Percentiles rank a stretch among this genome's conserved stretches.
Conservation (phyloP, 106 monocot species). For the Dactylorhiza incarnata region DNA sequence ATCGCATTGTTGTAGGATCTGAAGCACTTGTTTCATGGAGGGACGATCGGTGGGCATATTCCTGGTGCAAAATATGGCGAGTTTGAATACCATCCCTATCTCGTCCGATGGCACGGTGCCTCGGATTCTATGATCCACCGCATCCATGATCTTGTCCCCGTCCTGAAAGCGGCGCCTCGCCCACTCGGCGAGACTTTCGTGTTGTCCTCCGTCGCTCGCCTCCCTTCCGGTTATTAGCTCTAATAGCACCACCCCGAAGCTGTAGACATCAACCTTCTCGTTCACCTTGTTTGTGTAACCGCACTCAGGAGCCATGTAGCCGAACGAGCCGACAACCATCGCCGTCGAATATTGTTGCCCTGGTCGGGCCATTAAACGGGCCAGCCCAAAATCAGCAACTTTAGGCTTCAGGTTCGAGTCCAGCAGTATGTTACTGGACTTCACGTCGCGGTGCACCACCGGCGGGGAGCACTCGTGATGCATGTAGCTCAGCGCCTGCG, state of each 20-base stretch:
- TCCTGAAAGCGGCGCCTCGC: constrained; percentile 49
- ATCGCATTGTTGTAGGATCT: constrained; percentile 47
- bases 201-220: constrained; percentile 33
- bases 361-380: constrained; percentile 31
- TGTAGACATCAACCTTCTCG: constrained; percentile 74
- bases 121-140: constrained; percentile 22
- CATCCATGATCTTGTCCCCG: constrained; percentile 25
- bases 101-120: constrained; percentile 31
- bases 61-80: constrained; percentile 62
- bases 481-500: constrained; percentile 70
- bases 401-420: constrained; percentile 48
- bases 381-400: constrained; percentile 84
- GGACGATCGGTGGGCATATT: constrained; percentile 50
- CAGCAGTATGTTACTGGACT: constrained; percentile 79
- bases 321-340: constrained; percentile 60
- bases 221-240: constrained; percentile 64
- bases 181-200: constrained; percentile 48
- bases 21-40: constrained; percentile 68
- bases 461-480: constrained; percentile 64
- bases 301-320: constrained; percentile 81
- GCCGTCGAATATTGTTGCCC: constrained; percentile 18
- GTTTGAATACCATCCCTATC: constrained; percentile 39
- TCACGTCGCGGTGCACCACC: constrained; percentile 76
- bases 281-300: constrained; percentile 41
- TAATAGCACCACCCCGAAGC: constrained; percentile 83